Evolutionary conservation across 345 rosid genomes (phyloP).

Genomic region (Pseudoturritis turrita): DNA sequence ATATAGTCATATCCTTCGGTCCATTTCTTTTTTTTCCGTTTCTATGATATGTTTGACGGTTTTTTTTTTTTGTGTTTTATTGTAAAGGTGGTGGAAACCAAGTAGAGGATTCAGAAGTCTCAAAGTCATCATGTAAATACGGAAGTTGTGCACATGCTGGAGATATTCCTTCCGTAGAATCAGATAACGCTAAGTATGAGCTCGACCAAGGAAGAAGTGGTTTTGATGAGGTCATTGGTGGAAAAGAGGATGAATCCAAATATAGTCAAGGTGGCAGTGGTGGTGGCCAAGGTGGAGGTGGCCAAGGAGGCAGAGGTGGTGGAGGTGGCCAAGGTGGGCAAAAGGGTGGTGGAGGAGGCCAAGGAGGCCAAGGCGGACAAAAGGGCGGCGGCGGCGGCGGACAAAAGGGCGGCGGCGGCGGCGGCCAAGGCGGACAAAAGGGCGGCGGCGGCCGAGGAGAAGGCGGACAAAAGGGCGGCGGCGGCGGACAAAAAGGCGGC

Average conservation of each 20-base stretch:
- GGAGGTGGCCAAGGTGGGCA: conserved; percentile 1
- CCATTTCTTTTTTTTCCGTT: neutral
- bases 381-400: neutral
- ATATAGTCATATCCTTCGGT: neutral
- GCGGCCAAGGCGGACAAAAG: neutral
- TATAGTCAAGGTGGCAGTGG: neutral
- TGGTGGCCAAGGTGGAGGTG: neutral
- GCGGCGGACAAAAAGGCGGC: neutral
- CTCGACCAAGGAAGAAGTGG: neutral
- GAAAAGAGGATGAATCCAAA: conserved; percentile 21
- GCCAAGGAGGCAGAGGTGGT: neutral
- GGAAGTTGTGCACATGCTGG: conserved; percentile 11
- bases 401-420: neutral
- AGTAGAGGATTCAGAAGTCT: conserved; percentile 9
- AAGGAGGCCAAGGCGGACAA: neutral
- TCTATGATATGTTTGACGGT: neutral
- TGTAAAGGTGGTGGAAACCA: conserved; percentile 5
- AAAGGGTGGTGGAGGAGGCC: neutral
- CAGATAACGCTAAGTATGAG: neutral
- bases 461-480: neutral
- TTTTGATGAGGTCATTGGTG: neutral
- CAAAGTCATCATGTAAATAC: conserved; percentile 9
- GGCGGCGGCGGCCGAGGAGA: neutral
- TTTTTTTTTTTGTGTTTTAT: neutral
- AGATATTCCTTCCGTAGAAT: conserved; percentile 6